Conservation (phyloP, 768 basidiomycete genomes). For the Termitomyces sp. region DNA sequence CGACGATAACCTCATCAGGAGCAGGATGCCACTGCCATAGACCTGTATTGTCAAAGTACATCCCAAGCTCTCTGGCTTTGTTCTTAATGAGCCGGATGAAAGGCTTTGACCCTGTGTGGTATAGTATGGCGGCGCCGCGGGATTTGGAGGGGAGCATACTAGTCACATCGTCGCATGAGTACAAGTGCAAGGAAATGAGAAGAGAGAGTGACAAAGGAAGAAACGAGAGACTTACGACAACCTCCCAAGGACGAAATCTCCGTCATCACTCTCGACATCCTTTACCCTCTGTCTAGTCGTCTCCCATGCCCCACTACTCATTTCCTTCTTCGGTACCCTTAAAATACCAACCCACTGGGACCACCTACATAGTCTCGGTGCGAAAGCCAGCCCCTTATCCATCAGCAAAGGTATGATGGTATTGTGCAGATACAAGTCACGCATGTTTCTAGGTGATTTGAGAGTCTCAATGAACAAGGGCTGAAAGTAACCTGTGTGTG, state of each 20-base stretch:
- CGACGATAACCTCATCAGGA: neutral
- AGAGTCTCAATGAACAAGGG: neutral
- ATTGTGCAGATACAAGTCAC: constrained; percentile 17
- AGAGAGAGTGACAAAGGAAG: neutral
- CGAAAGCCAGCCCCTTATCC: constrained; percentile 40
- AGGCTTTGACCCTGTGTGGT: constrained; percentile 50
- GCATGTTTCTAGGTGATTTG: neutral
- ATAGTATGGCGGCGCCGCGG: constrained; percentile 46
- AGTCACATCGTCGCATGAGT: neutral
- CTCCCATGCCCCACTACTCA: constrained; percentile 10
- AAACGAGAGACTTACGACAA: neutral
- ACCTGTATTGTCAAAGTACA: constrained; percentile 58
- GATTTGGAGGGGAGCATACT: constrained; percentile 46
- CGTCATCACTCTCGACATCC: constrained; percentile 24
- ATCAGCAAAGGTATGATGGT: constrained; percentile 38
- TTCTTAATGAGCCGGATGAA: constrained; percentile 38
- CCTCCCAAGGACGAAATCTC: constrained; percentile 26
- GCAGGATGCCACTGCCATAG: constrained; percentile 51
- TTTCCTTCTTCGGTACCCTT: constrained; percentile 35
- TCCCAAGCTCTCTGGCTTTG: constrained; percentile 37
- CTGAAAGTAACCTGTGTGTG: constrained; percentile 8
- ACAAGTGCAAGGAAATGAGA: neutral
- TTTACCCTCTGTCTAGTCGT: constrained; percentile 19
- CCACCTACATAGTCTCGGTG: constrained; percentile 23
- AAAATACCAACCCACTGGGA: constrained; percentile 50